These are phyloP conservation scores for Nitzschia sp. DNA, from an alignment of 108 stramenopile genomes.

Conservation along the genomic window DNA sequence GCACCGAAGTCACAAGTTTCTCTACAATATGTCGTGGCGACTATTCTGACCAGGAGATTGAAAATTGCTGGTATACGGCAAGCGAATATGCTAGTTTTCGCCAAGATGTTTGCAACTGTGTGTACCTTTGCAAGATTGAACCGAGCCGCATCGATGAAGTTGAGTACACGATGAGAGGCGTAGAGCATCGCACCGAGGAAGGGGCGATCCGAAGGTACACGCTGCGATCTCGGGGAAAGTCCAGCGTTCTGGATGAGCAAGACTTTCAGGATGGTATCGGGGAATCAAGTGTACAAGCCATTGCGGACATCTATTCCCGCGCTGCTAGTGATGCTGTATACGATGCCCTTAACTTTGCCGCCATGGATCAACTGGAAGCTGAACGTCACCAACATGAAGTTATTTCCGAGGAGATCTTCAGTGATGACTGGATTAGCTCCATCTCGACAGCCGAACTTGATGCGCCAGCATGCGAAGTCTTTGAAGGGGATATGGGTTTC, in stretches of 20 bases:
- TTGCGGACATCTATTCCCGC: conserved; percentile 19
- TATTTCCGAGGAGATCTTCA: conserved; percentile 10
- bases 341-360: conserved; percentile 20
- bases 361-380: conserved; percentile 25
- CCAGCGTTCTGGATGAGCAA: conserved; percentile 30
- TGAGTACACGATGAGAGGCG: conserved; percentile 17
- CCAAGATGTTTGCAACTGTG: conserved; percentile 15
- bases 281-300: background rate
- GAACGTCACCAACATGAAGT: conserved; percentile 1
- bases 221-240: background rate
- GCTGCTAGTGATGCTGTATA: background rate
- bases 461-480: background rate
- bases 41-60: conserved; percentile 11
- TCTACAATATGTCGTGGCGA: background rate
- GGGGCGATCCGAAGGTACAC: conserved; percentile 1
- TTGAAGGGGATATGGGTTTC: conserved; percentile 1
- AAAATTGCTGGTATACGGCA: conserved; percentile 15
- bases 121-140: conserved; percentile 20
- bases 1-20: background rate
- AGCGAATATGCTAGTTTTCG: conserved; percentile 22
- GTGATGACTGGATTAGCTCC: conserved; percentile 27
- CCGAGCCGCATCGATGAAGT: conserved; percentile 16
- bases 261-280: conserved; percentile 16
- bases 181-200: conserved; percentile 19
- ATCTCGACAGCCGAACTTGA: background rate